Evolutionary conservation across 805 yeast genomes (phyloP).

Genomic region (Pichia cabralensis): DNA sequence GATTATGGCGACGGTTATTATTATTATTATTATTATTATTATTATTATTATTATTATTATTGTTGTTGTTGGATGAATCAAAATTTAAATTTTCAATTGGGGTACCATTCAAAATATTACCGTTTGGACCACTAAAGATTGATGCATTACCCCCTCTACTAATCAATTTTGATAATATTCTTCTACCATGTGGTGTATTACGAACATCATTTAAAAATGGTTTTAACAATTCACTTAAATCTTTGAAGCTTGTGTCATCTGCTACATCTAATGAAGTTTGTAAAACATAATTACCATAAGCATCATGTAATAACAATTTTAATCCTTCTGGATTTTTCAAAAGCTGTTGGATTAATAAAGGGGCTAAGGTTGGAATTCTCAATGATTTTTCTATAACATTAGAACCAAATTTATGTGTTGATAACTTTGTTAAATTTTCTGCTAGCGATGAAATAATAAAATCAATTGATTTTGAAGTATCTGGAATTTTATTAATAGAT

Average conservation of each 20-base stretch:
- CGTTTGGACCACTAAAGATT: background rate
- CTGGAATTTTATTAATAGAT: constrained; percentile 18
- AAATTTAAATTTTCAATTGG: background rate
- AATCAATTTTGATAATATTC: constrained; percentile 61
- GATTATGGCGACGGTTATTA: constrained; percentile 5
- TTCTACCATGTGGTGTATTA: constrained; percentile 92
- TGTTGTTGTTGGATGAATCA: background rate
- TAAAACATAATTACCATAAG: constrained; percentile 49
- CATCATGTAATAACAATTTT: constrained; percentile 40
- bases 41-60: background rate
- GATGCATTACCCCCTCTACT: constrained; percentile 23
- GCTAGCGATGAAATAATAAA: constrained; percentile 23
- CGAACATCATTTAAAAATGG: constrained; percentile 73
- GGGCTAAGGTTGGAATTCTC: constrained; percentile 37
- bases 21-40: background rate
- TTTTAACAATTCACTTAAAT: constrained; percentile 47
- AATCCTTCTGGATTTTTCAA: constrained; percentile 27
- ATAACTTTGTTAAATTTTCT: constrained; percentile 27
- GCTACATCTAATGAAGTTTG: constrained; percentile 53
- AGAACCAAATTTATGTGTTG: constrained; percentile 54
- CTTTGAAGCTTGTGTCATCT: constrained; percentile 38
- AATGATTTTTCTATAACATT: constrained; percentile 50
- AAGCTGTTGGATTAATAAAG: constrained; percentile 34
- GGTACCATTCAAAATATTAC: background rate
- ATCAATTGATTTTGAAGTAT: constrained; percentile 22